Evolutionary conservation across 768 basidiomycete genomes (phyloP).

Genomic region (Tylopilus sp.): DNA sequence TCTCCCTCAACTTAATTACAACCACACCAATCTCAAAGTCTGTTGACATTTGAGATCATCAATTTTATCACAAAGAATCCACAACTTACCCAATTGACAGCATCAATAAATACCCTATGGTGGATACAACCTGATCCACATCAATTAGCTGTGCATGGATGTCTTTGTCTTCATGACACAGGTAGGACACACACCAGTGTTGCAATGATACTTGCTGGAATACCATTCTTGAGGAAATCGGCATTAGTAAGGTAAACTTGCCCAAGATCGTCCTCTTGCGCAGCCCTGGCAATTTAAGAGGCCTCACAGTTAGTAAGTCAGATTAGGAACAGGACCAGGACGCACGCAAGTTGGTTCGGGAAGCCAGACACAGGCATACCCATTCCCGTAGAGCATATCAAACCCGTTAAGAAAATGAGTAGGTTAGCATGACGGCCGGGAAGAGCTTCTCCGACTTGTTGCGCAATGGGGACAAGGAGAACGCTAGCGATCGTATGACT

Average conservation of each 20-base stretch:
- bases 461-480: constrained; percentile 94
- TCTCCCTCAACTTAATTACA: not conserved
- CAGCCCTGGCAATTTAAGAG: constrained; percentile 51
- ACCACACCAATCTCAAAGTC: constrained; percentile 3
- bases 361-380: constrained; percentile 99
- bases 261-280: constrained; percentile 93
- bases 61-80: not conserved
- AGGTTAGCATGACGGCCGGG: constrained; percentile 67
- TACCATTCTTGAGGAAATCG: constrained; percentile 92
- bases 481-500: constrained; percentile 97
- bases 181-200: constrained; percentile 52
- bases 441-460: constrained; percentile 80
- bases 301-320: not conserved
- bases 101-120: constrained; percentile 20
- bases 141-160: not conserved
- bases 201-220: constrained; percentile 91
- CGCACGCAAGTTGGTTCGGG: constrained; percentile 95
- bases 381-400: constrained; percentile 96
- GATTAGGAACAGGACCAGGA: not conserved
- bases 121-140: constrained; percentile 15
- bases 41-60: not conserved
- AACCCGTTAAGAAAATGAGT: constrained; percentile 88
- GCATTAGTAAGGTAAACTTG: constrained; percentile 79
- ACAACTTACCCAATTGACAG: constrained; percentile 11
- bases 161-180: too few relatives aligned